phyloP scores from a whole-genome alignment of 1,284 basidiomycete species.

The Coniferiporia sulphurascens region DNA sequence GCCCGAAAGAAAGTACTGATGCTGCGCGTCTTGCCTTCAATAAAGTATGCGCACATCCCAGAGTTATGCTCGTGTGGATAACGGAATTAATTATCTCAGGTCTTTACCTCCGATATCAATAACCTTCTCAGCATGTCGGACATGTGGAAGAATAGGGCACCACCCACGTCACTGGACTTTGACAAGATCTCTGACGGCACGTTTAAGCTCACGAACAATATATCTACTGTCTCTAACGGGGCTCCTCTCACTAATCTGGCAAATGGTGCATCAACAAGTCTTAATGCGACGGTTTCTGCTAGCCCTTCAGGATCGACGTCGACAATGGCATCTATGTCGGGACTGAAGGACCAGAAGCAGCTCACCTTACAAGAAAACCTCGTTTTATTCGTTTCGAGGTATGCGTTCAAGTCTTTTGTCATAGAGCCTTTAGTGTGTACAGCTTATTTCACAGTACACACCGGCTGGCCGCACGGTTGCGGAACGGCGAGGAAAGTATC shows the following conservation, averaged over 20 bases:
- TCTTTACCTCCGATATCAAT: conserved; percentile 85
- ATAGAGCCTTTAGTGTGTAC: background rate
- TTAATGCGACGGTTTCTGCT: conserved; percentile 18
- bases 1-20: conserved; percentile 33
- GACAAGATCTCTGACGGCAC: conserved; percentile 60
- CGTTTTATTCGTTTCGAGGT: conserved; percentile 81
- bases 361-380: conserved; percentile 78
- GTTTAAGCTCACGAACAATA: conserved; percentile 41
- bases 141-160: conserved; percentile 91
- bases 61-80: too few species aligned
- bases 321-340: conserved; percentile 24
- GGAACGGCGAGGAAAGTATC: conserved; percentile 71
- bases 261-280: conserved; percentile 16
- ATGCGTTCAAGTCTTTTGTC: conserved; percentile 15
- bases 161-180: conserved; percentile 82
- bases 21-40: conserved; percentile 77
- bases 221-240: conserved; percentile 19
- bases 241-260: conserved; percentile 19
- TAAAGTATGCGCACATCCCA: conserved; percentile 52
- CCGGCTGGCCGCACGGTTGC: conserved; percentile 71
- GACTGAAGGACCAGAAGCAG: conserved; percentile 77
- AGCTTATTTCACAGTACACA: conserved; percentile 51
- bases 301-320: conserved; percentile 19
- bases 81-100: conserved; percentile 38
- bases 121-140: conserved; percentile 94